Base-by-base conservation (phyloP, 495 filamentous ascomycete species). In the Podospora conica region DNA sequence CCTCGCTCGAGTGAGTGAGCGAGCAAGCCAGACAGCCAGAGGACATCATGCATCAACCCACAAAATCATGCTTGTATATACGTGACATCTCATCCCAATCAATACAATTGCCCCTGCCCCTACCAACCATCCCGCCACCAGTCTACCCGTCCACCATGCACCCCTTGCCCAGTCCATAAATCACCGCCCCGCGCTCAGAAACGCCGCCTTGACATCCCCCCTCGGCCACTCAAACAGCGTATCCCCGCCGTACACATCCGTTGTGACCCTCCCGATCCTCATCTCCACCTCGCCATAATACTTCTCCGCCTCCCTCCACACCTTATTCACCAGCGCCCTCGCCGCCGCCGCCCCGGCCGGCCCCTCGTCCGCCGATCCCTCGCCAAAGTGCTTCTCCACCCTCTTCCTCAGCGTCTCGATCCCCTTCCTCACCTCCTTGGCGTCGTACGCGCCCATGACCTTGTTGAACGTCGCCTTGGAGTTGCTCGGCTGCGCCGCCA, bases 381-480 rank as follows among this genome's bases (percentile, higher is more conserved):
- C 91, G 23, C 90, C 91, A 77, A 97, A 97, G 76, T 98, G 94
- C 76, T 98, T 98, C 77, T 97, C 93, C 4, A 98, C 90, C 28
- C 94, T 84, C 78, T 95, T 96, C 74, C 87, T 86, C 28, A 98
- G 81, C 66, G 90, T 84, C 66, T 96, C 93, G 63, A 96, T 87
- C 7, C 94, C 94, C 65, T 90, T 89, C 53, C 87, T 82, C 53
- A 97, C 82, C 75, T 97, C 93, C 76, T 91, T 91, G 18, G 78
- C 80, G 70, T 97, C 94, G 70, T 96, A 90, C 18, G 83, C 79
- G 9, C 88, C 83, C 22, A 98, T 81, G 7, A 95, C 77, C 76
- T 96, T 97, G 79, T 93, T 93, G 64, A 93, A 93, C 18, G 88
- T 85, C 3, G 82, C 80, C 69, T 90, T 91, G 2, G 89, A 90